Percentiles rank a stretch among this genome's conserved stretches.
Evolutionary conservation across 768 basidiomycete species (phyloP).

Genomic region (Amanita pseudoporphyria): DNA sequence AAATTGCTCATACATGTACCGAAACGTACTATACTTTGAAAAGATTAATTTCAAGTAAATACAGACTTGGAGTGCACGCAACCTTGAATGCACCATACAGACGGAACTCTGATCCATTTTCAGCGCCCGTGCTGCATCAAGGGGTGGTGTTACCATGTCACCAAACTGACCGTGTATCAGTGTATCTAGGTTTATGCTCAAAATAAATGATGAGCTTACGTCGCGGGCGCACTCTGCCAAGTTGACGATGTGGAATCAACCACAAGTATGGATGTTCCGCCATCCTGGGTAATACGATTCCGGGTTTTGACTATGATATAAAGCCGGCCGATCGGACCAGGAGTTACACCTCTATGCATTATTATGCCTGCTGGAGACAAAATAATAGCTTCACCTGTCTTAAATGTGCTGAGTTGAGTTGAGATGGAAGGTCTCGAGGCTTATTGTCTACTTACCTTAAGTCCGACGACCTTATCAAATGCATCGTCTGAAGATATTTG

Average conservation of each 20-base stretch:
- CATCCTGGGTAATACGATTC: conserved; percentile 50
- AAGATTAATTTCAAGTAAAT: no score
- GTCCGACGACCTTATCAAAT: conserved; percentile 55
- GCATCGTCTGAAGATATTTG: conserved; percentile 44
- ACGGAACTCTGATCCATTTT: no score
- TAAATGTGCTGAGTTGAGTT: conserved; percentile 5
- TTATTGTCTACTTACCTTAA: conserved; percentile 36
- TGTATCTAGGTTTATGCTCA: no score
- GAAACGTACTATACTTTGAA: no score
- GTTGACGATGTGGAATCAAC: conserved; percentile 13
- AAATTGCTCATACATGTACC: no score
- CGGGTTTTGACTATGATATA: conserved; percentile 55
- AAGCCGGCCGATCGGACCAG: conserved; percentile 36
- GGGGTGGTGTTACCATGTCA: no score
- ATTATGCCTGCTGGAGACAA: conserved; percentile 57
- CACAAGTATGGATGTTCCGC: conserved; percentile 51
- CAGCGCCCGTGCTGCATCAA: no score
- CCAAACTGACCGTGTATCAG: no score
- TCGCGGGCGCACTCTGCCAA: not conserved
- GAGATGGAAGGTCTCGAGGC: not conserved
- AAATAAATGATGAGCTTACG: no score
- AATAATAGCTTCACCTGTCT: conserved; percentile 69
- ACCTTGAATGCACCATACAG: no score
- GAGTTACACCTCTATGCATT: conserved; percentile 10
- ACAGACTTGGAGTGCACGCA: no score